phyloP scores from a whole-genome alignment of 306 rosid genomes.

The Ormosia semicastrata region DNA sequence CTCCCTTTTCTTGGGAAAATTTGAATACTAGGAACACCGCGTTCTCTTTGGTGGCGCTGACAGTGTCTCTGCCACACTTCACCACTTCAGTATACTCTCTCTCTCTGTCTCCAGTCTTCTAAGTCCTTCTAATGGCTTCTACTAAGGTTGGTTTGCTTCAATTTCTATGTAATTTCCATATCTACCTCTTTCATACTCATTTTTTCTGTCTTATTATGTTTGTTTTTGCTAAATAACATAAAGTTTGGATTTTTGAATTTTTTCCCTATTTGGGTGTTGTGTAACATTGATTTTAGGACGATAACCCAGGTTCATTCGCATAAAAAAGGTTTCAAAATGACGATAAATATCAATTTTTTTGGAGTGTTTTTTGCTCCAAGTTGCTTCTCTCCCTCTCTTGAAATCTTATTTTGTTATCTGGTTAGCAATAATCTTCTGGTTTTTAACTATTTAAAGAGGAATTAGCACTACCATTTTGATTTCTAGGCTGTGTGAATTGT shows the following conservation, averaged over 20 bases:
- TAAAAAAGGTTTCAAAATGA: slow-evolving; percentile 44
- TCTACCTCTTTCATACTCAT: neutral
- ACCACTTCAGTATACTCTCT: neutral
- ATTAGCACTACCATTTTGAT: neutral
- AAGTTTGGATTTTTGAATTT: neutral
- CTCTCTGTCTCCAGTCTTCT: neutral
- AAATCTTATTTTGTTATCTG: neutral
- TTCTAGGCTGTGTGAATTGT: neutral
- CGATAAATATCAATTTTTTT: slow-evolving; percentile 16
- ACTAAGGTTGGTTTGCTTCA: slow-evolving; percentile 24
- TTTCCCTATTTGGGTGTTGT: neutral
- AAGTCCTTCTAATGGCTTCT: slow-evolving; percentile 38
- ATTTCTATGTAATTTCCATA: neutral
- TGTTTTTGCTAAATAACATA: neutral
- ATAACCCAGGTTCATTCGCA: slow-evolving; percentile 40
- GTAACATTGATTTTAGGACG: slow-evolving; percentile 26
- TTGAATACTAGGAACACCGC: neutral
- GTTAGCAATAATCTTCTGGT: neutral
- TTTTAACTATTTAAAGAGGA: neutral
- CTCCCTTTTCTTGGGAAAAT: too few relatives aligned
- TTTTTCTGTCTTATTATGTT: neutral
- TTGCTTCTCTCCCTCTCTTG: neutral
- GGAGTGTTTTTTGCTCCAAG: neutral
- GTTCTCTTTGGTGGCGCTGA: neutral
- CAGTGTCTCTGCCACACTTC: neutral